Percentiles rank a stretch among this genome's conserved stretches.
These are phyloP conservation scores for Venturia carpophila DNA, from an alignment of 2,329 filamentous ascomycete species.

Conservation along the genomic window DNA sequence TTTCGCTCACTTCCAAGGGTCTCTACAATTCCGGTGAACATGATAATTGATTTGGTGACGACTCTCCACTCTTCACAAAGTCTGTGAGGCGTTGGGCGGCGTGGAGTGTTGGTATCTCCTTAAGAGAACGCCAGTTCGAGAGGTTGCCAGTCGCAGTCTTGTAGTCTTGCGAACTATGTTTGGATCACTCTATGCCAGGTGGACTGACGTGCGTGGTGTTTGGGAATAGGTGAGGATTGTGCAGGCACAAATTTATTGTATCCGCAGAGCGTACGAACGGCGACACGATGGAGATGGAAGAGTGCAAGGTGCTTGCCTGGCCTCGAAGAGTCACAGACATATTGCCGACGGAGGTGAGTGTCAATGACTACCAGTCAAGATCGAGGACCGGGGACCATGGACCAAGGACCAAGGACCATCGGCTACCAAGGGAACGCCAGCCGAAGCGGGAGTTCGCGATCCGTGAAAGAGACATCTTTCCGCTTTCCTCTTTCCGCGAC, in stretches of 20 bases:
- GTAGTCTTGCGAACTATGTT: background rate
- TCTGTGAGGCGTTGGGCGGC: slow-evolving; percentile 11
- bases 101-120: background rate
- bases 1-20: slow-evolving; percentile 72
- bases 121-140: background rate
- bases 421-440: background rate
- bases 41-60: slow-evolving; percentile 35
- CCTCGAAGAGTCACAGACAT: slow-evolving; percentile 9
- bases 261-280: background rate
- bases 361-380: slow-evolving; percentile 1
- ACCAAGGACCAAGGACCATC: background rate
- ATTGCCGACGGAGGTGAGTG: slow-evolving; percentile 9
- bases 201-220: background rate
- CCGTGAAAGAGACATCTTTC: background rate
- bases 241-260: background rate
- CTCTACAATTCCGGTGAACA: slow-evolving; percentile 96
- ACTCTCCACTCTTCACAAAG: slow-evolving; percentile 12
- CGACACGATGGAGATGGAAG: background rate
- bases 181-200: slow-evolving; percentile 8
- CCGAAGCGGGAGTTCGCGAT: background rate
- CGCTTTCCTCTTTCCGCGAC: background rate
- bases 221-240: background rate
- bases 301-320: background rate
- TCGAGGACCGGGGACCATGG: background rate
- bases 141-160: background rate